Conservation (phyloP, 129 eudicot species). For the Cynara cardunculus region DNA sequence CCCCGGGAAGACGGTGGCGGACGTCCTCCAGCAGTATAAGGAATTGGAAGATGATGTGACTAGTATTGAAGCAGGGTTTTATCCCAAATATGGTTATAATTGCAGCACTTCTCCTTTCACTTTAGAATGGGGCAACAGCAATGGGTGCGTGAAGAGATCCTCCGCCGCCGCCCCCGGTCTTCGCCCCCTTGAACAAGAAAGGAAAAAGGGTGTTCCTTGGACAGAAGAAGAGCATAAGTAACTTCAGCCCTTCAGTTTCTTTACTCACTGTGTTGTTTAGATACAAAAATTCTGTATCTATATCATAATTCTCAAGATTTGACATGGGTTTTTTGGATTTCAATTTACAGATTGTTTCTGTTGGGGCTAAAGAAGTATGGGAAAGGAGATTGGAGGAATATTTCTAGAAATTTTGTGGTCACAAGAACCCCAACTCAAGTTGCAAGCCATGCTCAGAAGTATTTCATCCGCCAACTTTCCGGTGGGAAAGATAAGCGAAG, state of each 20-base stretch:
- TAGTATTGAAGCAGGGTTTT: slow-evolving; percentile 86
- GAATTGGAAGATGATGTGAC: slow-evolving; percentile 90
- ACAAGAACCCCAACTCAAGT: slow-evolving; percentile 95
- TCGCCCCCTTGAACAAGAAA: slow-evolving; percentile 77
- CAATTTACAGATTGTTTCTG: slow-evolving; percentile 57
- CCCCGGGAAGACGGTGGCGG: slow-evolving; percentile 79
- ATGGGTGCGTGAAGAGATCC: slow-evolving; percentile 53
- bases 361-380: slow-evolving; percentile 92
- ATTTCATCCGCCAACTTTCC: slow-evolving; percentile 84
- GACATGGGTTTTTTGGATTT: slow-evolving; percentile 20
- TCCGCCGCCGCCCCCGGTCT: slow-evolving; percentile 18
- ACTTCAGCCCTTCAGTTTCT: slow-evolving; percentile 25
- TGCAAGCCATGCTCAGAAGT: slow-evolving; percentile 97
- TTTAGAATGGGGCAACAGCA: slow-evolving; percentile 64
- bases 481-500: slow-evolving; percentile 92
- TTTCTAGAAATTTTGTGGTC: slow-evolving; percentile 76
- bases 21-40: slow-evolving; percentile 70
- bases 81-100: slow-evolving; percentile 68
- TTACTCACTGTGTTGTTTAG: neutral
- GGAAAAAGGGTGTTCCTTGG: slow-evolving; percentile 99
- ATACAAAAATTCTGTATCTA: neutral
- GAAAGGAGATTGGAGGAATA: slow-evolving; percentile 97
- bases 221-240: slow-evolving; percentile 97
- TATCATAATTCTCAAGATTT: neutral
- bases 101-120: slow-evolving; percentile 55